Conservation (phyloP, 2,329 filamentous ascomycete genomes). For the Botrytis byssoidea region DNA sequence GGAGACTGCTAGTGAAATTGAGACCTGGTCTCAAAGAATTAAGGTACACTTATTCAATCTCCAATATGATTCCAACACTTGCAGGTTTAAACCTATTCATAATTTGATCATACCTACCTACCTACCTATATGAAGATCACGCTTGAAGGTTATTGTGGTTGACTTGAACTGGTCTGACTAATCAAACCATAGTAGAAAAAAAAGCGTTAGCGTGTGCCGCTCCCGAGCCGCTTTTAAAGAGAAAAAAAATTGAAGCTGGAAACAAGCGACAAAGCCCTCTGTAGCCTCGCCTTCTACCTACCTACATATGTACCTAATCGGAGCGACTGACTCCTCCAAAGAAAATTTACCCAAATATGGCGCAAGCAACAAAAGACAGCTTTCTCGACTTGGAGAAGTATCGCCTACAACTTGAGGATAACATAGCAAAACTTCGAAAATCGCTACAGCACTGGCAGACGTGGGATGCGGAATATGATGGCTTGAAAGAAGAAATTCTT, state of each 20-base stretch:
- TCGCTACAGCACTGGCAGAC: slow-evolving; percentile 84
- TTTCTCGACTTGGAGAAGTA: slow-evolving; percentile 73
- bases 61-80: neutral
- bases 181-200: neutral
- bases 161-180: neutral
- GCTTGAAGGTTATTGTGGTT: neutral
- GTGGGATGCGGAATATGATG: slow-evolving; percentile 90
- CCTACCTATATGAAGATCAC: neutral
- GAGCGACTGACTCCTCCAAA: neutral
- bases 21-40: neutral
- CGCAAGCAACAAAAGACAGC: slow-evolving; percentile 37
- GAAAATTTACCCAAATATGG: slow-evolving; percentile 27
- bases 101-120: neutral
- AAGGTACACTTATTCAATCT: neutral
- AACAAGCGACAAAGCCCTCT: neutral
- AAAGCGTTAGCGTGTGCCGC: neutral
- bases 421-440: slow-evolving; percentile 69
- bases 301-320: neutral
- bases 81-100: neutral
- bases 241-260: neutral
- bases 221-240: neutral
- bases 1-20: neutral
- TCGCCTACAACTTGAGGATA: slow-evolving; percentile 71
- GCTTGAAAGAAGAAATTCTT: slow-evolving; percentile 77
- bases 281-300: neutral